phyloP scores from a whole-genome alignment of 345 rosid species.

The Pseudoturritis turrita region DNA sequence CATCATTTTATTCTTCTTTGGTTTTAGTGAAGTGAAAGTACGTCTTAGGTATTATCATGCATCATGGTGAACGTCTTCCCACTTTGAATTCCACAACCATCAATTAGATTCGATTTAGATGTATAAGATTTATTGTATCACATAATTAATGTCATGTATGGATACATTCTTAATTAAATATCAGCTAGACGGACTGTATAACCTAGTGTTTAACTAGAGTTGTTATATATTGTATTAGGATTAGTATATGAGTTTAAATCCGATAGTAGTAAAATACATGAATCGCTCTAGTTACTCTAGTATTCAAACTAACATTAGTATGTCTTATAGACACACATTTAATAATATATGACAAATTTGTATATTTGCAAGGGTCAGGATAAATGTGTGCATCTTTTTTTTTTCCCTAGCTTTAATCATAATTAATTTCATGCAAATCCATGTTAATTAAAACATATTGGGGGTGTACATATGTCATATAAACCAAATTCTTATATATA shows the following conservation, averaged over 20 bases:
- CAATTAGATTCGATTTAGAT: slow-evolving; percentile 12
- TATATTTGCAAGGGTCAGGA: background rate
- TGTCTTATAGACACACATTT: too few species aligned
- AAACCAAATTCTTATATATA: background rate
- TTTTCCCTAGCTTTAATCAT: background rate
- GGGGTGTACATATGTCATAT: background rate
- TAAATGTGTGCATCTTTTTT: background rate
- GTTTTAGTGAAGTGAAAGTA: slow-evolving; percentile 60
- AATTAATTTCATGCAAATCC: background rate
- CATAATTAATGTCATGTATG: background rate
- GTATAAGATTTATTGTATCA: background rate
- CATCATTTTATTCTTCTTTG: slow-evolving; percentile 60
- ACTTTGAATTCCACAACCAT: slow-evolving; percentile 19
- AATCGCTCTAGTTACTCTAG: too few species aligned
- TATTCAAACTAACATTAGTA: background rate
- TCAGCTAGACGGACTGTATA: too few species aligned
- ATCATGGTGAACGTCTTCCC: slow-evolving; percentile 7
- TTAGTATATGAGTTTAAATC: too few species aligned
- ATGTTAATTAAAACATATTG: background rate
- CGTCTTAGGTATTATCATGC: slow-evolving; percentile 31
- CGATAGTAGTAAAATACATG: too few species aligned
- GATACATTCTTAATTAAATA: too few species aligned
- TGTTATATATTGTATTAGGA: too few species aligned
- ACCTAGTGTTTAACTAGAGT: background rate
- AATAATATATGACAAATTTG: background rate